Conservation (phyloP, 2,329 filamentous ascomycete species). For the Coniochaeta ligniaria region DNA sequence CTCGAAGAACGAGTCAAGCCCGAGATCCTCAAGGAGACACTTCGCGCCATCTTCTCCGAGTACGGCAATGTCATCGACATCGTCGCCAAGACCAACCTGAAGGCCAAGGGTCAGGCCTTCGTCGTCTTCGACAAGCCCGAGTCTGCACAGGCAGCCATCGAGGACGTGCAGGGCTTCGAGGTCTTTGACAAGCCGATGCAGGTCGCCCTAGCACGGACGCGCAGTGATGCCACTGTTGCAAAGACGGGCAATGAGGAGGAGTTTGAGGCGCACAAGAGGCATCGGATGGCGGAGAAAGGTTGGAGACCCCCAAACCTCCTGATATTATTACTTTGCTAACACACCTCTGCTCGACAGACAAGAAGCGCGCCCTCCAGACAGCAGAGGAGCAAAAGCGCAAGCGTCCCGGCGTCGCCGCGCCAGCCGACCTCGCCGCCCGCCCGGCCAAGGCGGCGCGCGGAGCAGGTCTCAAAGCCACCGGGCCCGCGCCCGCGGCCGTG, state of each 20-base stretch:
- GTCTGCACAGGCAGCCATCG: conserved; percentile 72
- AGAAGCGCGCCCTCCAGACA: conserved; percentile 76
- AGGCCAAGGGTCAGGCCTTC: conserved; percentile 93
- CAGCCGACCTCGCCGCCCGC: conserved; percentile 37
- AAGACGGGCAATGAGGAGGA: conserved; percentile 68
- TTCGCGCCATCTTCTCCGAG: conserved; percentile 75
- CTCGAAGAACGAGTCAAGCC: conserved; percentile 89
- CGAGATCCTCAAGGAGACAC: conserved; percentile 64
- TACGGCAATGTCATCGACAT: conserved; percentile 77
- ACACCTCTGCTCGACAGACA: conserved; percentile 32
- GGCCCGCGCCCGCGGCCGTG: conserved; percentile 58
- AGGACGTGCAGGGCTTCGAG: conserved; percentile 87
- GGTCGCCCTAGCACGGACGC: conserved; percentile 71
- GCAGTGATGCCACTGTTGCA: conserved; percentile 82
- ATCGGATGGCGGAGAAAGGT: conserved; percentile 87
- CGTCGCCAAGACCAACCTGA: conserved; percentile 70
- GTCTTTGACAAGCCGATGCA: conserved; percentile 88
- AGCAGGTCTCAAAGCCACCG: conserved; percentile 69
- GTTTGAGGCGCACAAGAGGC: conserved; percentile 78
- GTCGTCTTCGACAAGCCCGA: conserved; percentile 81
- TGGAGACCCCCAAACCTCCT: conserved; percentile 14
- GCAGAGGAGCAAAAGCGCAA: conserved; percentile 69
- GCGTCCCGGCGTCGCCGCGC: conserved; percentile 19
- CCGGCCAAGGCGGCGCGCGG: conserved; percentile 65
- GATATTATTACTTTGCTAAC: not conserved